These are phyloP conservation scores for Pseudozyma hubeiensis DNA, from an alignment of 1,284 basidiomycete genomes.

Conservation along the genomic window DNA sequence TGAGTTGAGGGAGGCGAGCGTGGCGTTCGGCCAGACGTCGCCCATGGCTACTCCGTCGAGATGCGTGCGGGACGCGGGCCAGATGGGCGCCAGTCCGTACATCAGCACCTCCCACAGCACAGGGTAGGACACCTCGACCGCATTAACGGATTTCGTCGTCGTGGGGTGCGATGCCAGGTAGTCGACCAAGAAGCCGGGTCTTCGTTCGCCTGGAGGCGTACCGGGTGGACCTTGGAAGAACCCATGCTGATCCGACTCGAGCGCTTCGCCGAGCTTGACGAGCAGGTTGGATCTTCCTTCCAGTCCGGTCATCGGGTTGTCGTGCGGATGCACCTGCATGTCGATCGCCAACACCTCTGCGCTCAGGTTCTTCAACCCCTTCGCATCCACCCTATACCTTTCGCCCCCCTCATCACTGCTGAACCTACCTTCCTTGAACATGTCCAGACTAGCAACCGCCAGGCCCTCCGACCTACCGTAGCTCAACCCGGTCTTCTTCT, in stretches of 20 bases:
- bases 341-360: slow-evolving; percentile 75
- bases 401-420: neutral
- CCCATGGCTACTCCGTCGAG: slow-evolving; percentile 79
- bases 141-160: neutral
- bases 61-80: slow-evolving; percentile 80
- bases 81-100: slow-evolving; percentile 84
- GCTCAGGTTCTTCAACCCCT: slow-evolving; percentile 78
- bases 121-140: slow-evolving; percentile 28
- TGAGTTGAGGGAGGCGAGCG: slow-evolving; percentile 13
- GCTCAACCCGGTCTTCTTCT: slow-evolving; percentile 74
- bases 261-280: slow-evolving; percentile 43
- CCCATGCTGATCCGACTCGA: slow-evolving; percentile 39
- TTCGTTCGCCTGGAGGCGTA: neutral
- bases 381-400: slow-evolving; percentile 72
- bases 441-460: slow-evolving; percentile 89
- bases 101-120: slow-evolving; percentile 84
- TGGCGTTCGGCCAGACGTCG: slow-evolving; percentile 81
- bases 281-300: slow-evolving; percentile 82
- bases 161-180: slow-evolving; percentile 73
- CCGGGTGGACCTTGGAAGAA: slow-evolving; percentile 46
- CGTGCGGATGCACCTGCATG: slow-evolving; percentile 79
- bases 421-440: slow-evolving; percentile 74
- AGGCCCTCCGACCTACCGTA: slow-evolving; percentile 87
- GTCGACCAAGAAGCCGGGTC: slow-evolving; percentile 70
- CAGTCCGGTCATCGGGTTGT: slow-evolving; percentile 89